Evolutionary conservation across 306 rosid species (phyloP), one percentile per base, ranked within the genome.

Genomic region (Prunus fruticosa): DNA sequence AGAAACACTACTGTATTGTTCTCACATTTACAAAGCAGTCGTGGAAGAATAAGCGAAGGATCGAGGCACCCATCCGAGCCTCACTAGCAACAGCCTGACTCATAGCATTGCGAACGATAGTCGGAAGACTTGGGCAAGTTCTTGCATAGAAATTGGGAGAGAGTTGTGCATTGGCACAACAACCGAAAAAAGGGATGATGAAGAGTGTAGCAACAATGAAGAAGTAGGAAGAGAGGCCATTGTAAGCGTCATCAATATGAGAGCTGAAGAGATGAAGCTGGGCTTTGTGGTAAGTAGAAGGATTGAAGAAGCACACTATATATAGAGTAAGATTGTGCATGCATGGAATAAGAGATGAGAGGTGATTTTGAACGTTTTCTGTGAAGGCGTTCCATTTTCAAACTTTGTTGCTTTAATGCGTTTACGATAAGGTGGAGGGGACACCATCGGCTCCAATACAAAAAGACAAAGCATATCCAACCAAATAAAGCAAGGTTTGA

Each of bases 31-130:
- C 96, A 6, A 94, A 91, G 84, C 95, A 91, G 54, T 94, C 96
- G 51, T 94, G 98, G 89, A 94, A 94, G 90, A 91, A 89, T 84
- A 94, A 60, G 54, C 95, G 95, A 76, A 91, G 89, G 52, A 92
- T 78, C 20, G 98, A 94, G 78, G 97, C 96, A 1, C 82, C 98
- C 1, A 95, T 30, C 1, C 96, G 79, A 3, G 83, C 18, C 72
- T 95, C 97, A 28, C 1, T 52, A 3, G 0, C 8, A 32, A 95
- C 50, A 74, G 88, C 93, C 68, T 74, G 78, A 3, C 0, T 64
- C 89, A 92, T 89, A 41, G 34, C 71, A 46, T 25, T 72, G 18
- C 86, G 94, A 25, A 94, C 93, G 20, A 79, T 80, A 69, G 50
- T 18, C 53, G 54, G 84, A 11, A 92, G 90, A 0, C 61, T 82